These are phyloP conservation scores for Lineolata rhizophorae DNA, from an alignment of 495 filamentous ascomycete genomes.

Conservation along the genomic window DNA sequence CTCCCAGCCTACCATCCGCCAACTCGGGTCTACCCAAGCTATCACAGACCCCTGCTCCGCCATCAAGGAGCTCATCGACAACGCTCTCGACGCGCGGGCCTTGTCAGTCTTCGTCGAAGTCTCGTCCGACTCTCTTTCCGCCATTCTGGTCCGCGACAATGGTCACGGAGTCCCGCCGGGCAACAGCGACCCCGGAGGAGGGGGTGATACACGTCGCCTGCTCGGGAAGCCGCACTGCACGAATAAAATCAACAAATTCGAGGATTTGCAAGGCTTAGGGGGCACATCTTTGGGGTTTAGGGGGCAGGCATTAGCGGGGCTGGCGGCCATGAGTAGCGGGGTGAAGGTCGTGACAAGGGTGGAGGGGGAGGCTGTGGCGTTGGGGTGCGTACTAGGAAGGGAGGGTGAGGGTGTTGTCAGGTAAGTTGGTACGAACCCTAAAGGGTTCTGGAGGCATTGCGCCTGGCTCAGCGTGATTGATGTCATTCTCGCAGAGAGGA, in stretches of 20 bases:
- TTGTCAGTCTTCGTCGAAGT: slow-evolving; percentile 50
- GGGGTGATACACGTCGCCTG: no score
- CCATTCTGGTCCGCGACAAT: slow-evolving; percentile 73
- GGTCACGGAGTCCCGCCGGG: slow-evolving; percentile 54
- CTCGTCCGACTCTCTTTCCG: slow-evolving; percentile 50
- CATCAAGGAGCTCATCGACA: slow-evolving; percentile 84
- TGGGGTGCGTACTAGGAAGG: slow-evolving; percentile 25
- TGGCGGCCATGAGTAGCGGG: slow-evolving; percentile 39
- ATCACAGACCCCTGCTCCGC: slow-evolving; percentile 50
- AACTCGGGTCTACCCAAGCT: slow-evolving; percentile 49
- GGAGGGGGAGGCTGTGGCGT: slow-evolving; percentile 45
- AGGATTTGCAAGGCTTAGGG: slow-evolving; percentile 45
- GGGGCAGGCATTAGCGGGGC: slow-evolving; percentile 68
- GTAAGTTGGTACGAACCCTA: no score
- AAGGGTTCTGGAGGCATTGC: no score
- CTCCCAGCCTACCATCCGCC: slow-evolving; percentile 36
- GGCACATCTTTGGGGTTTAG: slow-evolving; percentile 65
- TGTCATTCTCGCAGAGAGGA: no score
- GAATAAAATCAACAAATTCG: slow-evolving; percentile 58
- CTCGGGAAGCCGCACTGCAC: slow-evolving; percentile 55
- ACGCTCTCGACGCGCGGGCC: slow-evolving; percentile 67
- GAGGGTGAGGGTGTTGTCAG: slow-evolving; percentile 29
- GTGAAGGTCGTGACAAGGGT: slow-evolving; percentile 50
- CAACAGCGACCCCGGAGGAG: no score
- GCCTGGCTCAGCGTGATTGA: no score